A percentile compares a stretch with the other conserved stretches of the same genome.
These are phyloP conservation scores for Auricularia sp. DNA, from an alignment of 768 basidiomycete genomes.

Conservation along the genomic window DNA sequence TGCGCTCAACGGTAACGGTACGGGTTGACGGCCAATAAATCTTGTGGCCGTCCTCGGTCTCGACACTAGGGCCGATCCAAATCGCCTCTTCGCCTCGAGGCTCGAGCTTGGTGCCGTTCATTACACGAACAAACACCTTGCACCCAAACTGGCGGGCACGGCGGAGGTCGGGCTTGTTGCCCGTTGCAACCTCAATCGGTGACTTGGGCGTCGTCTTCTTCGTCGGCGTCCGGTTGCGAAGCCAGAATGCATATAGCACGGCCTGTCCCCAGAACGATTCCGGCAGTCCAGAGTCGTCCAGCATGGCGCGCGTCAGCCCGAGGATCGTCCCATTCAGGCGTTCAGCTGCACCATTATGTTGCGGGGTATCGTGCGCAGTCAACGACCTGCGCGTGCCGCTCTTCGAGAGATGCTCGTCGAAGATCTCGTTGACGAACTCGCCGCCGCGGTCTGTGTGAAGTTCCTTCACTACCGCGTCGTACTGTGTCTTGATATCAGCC, in stretches of 20 bases:
- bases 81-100: neutral
- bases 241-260: conserved; percentile 2
- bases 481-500: no score
- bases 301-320: conserved; percentile 12
- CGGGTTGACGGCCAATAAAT: no score
- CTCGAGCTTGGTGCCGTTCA: neutral
- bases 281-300: conserved; percentile 6
- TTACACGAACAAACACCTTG: conserved; percentile 10
- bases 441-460: no score
- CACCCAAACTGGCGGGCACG: conserved; percentile 15
- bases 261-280: conserved; percentile 13
- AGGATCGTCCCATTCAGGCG: conserved; percentile 14
- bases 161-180: conserved; percentile 20
- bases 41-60: neutral
- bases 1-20: no score
- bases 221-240: conserved; percentile 15
- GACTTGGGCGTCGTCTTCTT: conserved; percentile 15
- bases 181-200: conserved; percentile 16
- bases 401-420: no score
- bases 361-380: conserved; percentile 7
- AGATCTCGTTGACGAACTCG: no score
- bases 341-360: conserved; percentile 20
- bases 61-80: neutral
- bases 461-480: no score
- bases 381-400: no score